Evolutionary conservation across 2,329 filamentous ascomycete species (phyloP).

Genomic region (Penicillium sp.): DNA sequence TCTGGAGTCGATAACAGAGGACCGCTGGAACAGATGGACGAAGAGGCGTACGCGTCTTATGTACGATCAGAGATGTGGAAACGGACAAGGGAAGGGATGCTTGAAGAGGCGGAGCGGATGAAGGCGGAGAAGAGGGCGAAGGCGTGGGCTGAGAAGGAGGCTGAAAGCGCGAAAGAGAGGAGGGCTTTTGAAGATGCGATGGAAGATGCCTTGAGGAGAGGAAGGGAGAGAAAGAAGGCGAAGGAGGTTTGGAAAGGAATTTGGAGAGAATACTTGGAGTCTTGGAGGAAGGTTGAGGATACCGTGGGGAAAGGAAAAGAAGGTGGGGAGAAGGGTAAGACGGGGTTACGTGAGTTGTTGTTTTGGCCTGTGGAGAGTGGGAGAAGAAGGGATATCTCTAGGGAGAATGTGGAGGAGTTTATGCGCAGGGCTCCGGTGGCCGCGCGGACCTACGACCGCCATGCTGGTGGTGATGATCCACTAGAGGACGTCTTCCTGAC

Average conservation of each 20-base stretch:
- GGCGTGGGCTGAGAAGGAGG: constrained; percentile 47
- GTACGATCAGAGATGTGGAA: constrained; percentile 95
- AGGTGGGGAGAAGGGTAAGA: constrained; percentile 39
- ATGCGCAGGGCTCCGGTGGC: constrained; percentile 60
- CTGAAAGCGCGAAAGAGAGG: constrained; percentile 30
- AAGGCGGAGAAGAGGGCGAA: constrained; percentile 58
- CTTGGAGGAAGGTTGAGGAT: constrained; percentile 63
- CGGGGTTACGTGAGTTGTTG: constrained; percentile 50
- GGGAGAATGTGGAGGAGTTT: constrained; percentile 70
- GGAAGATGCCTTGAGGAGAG: constrained; percentile 70
- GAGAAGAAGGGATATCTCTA: constrained; percentile 60
- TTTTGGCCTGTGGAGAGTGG: constrained; percentile 77
- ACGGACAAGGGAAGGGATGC: constrained; percentile 81
- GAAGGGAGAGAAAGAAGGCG: constrained; percentile 61
- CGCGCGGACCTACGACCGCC: not conserved
- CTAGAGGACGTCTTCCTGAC: constrained; percentile 45
- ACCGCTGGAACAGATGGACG: constrained; percentile 80
- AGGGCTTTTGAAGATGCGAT: constrained; percentile 64
- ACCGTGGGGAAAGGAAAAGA: constrained; percentile 33
- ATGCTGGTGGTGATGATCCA: constrained; percentile 14
- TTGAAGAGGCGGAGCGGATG: constrained; percentile 73
- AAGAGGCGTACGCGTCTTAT: constrained; percentile 87
- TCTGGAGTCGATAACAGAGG: constrained; percentile 38
- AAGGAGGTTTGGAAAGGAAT: constrained; percentile 55
- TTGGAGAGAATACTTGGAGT: constrained; percentile 68